These are phyloP conservation scores for Hypholoma sublateritium DNA, from an alignment of 768 basidiomycete genomes.

Conservation along the genomic window DNA sequence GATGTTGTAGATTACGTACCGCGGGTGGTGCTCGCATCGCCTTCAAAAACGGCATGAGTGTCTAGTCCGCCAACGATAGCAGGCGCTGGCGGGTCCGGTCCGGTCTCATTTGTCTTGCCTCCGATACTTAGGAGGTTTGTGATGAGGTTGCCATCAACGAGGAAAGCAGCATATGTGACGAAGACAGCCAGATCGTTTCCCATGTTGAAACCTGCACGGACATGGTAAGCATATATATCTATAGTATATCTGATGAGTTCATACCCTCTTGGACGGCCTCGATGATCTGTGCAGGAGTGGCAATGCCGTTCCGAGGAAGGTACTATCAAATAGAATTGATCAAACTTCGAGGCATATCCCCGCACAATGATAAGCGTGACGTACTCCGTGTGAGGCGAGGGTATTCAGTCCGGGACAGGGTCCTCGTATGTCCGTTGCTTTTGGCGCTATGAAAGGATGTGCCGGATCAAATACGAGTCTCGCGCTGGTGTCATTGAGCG, in stretches of 20 bases:
- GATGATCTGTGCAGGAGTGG: slow-evolving; percentile 15
- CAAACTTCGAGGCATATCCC: not conserved
- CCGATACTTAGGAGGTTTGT: slow-evolving; percentile 23
- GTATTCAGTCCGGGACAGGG: slow-evolving; percentile 6
- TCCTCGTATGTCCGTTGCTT: not conserved
- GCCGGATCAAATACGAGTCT: slow-evolving; percentile 1
- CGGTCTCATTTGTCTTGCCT: slow-evolving; percentile 18
- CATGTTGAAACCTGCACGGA: slow-evolving; percentile 17
- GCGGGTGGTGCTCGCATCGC: slow-evolving; percentile 14
- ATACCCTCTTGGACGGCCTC: slow-evolving; percentile 18
- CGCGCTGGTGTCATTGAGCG: not conserved
- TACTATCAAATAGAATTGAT: slow-evolving; percentile 2
- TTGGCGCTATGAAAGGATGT: slow-evolving; percentile 3
- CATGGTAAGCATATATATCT: not conserved
- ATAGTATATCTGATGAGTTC: not conserved
- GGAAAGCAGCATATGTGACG: slow-evolving; percentile 12
- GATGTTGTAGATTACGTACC: not conserved
- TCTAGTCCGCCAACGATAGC: slow-evolving; percentile 22
- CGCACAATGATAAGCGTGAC: not conserved
- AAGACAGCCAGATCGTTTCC: slow-evolving; percentile 18
- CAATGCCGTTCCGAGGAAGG: slow-evolving; percentile 14
- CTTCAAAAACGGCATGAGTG: slow-evolving; percentile 24
- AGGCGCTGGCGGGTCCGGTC: slow-evolving; percentile 20
- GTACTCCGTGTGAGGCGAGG: slow-evolving; percentile 3
- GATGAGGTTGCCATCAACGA: slow-evolving; percentile 22